Conservation (phyloP, 495 filamentous ascomycete species). For the Neurospora sp. region DNA sequence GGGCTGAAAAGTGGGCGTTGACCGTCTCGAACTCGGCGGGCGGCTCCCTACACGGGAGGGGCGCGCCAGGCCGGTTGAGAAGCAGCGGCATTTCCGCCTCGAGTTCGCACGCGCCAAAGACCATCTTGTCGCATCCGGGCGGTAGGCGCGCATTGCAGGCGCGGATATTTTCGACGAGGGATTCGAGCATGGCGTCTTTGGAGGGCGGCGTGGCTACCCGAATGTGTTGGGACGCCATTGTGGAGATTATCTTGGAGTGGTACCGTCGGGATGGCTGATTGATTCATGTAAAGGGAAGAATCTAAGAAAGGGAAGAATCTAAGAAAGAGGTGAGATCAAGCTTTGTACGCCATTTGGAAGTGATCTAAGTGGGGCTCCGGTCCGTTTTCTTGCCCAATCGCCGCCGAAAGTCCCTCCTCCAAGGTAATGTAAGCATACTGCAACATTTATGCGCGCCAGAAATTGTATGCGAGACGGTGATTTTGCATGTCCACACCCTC, state of each 20-base stretch:
- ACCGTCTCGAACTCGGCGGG: constrained; percentile 11
- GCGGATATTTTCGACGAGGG: neutral
- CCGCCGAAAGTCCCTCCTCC: no score
- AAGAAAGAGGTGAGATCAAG: neutral
- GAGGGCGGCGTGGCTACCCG: neutral
- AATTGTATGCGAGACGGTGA: no score
- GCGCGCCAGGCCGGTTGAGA: constrained; percentile 11
- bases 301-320: neutral
- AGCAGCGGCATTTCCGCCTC: constrained; percentile 16
- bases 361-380: no score
- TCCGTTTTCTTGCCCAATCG: no score
- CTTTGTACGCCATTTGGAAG: neutral
- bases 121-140: neutral
- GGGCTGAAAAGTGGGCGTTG: constrained; percentile 18
- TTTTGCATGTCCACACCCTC: no score
- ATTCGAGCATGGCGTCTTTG: neutral
- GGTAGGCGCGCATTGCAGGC: neutral
- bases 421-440: no score
- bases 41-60: constrained; percentile 16
- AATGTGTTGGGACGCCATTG: neutral
- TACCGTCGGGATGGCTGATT: no score
- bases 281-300: neutral
- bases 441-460: no score
- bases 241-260: neutral
- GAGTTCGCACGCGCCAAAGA: neutral